Base-by-base conservation (phyloP, 805 yeast genomes). In the Jamesozyma gamospora region DNA sequence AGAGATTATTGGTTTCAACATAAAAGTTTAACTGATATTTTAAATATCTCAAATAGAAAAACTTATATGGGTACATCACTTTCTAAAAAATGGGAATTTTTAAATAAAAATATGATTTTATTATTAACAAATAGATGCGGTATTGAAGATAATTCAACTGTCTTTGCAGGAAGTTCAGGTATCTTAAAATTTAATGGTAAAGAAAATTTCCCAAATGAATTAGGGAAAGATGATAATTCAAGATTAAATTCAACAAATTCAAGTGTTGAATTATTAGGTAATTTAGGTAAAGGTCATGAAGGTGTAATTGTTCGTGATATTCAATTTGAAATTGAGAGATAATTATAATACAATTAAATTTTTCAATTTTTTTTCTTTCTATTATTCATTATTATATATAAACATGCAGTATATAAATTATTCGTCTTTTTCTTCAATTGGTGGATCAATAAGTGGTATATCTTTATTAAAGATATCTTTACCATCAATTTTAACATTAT, bases 61-160 rank as follows among this genome's bases (percentile, higher is more conserved):
- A 51, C 58, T 1, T 55, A 49, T 37, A 44, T 53, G 45, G 58
- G 60, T 1, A 47, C 49, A 12, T 41, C 41, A 15, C 32, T 19
- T 42, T 37, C 34, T 40, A 49, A 37, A 40, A 50, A 40, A 11
- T 59, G 50, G 69, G 45, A 40, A 19, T 55, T 58, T 30, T 41
- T 50, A 11, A 42, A 39, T 14, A 56, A 55, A 21, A 52, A 56
- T 34, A 59, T 65, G 0, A 55, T 66, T 1, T 52, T 80, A 11
- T 71, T 80, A 0, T 53, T 77, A 5, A 75, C 86, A 49, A 86
- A 87, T 55, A 65, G 96, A 45, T 64, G 74, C 9, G 96, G 96
- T 0, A 63, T 79, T n/a, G 96, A 87, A 54, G 77, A 67, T 35
- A 73, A 70, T 31, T 44, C 40, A 8, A 58, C 62, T 2, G 71